Conservation (phyloP, 441 rosid species). For the Euphorbia celastroides region DNA sequence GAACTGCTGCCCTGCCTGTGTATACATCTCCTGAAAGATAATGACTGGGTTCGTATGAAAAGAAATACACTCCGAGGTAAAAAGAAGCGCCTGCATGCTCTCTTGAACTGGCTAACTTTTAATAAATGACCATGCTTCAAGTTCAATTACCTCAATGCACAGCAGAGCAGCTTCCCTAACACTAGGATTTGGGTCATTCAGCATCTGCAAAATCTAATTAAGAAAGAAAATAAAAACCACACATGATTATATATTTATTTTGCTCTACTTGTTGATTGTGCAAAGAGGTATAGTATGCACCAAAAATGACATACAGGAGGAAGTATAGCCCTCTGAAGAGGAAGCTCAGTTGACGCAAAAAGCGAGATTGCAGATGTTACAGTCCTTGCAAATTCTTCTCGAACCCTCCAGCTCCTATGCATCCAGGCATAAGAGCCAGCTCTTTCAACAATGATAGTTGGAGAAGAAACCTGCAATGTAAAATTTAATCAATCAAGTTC, state of each 20-base stretch:
- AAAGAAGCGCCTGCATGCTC: not conserved
- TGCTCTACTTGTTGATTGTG: constrained; percentile 1
- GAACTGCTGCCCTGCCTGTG: constrained; percentile 80
- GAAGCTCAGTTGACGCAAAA: constrained; percentile 95
- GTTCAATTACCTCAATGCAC: constrained; percentile 78
- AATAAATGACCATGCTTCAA: not conserved
- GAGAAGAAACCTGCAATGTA: constrained; percentile 79
- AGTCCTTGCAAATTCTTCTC: constrained; percentile 97
- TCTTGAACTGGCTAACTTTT: not conserved
- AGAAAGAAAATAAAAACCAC: constrained; percentile 25
- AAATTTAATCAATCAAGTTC: constrained; percentile 8
- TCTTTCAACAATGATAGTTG: constrained; percentile 95
- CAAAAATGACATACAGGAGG: constrained; percentile 59
- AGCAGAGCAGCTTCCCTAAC: constrained; percentile 90
- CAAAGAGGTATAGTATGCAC: not conserved
- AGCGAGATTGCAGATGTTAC: constrained; percentile 92
- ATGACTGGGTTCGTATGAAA: constrained; percentile 9
- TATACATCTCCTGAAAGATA: constrained; percentile 85
- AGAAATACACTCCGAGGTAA: constrained; percentile 12
- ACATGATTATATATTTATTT: not conserved
- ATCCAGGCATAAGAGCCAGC: constrained; percentile 98
- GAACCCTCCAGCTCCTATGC: constrained; percentile 89
- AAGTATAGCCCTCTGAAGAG: constrained; percentile 95
- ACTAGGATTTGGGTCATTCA: constrained; percentile 78
- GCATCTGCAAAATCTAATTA: constrained; percentile 86